Evolutionary conservation across 2,329 filamentous ascomycete species (phyloP).

Genomic region (Exophiala dermatitidis): DNA sequence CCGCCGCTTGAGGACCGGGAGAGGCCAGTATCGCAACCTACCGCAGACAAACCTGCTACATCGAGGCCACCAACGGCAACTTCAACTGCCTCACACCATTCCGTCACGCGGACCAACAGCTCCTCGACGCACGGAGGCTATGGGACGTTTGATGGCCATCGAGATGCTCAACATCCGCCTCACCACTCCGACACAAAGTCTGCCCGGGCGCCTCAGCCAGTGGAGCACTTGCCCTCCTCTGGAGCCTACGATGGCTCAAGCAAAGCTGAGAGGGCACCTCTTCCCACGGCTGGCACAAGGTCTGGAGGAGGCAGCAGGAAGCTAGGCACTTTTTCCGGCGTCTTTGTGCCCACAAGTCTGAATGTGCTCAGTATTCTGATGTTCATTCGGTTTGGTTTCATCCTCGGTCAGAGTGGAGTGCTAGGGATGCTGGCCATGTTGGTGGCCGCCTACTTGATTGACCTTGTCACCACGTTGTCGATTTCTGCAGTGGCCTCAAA

Average conservation of each 20-base stretch:
- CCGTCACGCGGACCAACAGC: not conserved
- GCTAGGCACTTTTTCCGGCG: constrained; percentile 67
- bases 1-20: constrained; percentile 3
- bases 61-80: constrained; percentile 12
- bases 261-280: constrained; percentile 10
- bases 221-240: not conserved
- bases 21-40: constrained; percentile 7
- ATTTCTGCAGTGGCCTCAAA: constrained; percentile 86
- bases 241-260: not conserved
- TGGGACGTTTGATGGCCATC: constrained; percentile 14
- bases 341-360: constrained; percentile 81
- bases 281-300: constrained; percentile 3
- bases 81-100: constrained; percentile 2
- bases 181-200: not conserved
- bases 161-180: not conserved
- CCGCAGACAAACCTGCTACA: not conserved
- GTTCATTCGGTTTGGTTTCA: constrained; percentile 82
- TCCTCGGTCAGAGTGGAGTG: constrained; percentile 72
- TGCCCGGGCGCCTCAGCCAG: not conserved
- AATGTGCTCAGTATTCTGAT: constrained; percentile 88
- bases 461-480: constrained; percentile 77
- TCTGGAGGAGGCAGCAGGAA: constrained; percentile 46
- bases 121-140: constrained; percentile 5
- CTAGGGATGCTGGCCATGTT: constrained; percentile 73
- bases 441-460: constrained; percentile 66